Evolutionary conservation across 1,284 basidiomycete genomes (phyloP).

Genomic region (Xerocomus cyaneibrunnescens): DNA sequence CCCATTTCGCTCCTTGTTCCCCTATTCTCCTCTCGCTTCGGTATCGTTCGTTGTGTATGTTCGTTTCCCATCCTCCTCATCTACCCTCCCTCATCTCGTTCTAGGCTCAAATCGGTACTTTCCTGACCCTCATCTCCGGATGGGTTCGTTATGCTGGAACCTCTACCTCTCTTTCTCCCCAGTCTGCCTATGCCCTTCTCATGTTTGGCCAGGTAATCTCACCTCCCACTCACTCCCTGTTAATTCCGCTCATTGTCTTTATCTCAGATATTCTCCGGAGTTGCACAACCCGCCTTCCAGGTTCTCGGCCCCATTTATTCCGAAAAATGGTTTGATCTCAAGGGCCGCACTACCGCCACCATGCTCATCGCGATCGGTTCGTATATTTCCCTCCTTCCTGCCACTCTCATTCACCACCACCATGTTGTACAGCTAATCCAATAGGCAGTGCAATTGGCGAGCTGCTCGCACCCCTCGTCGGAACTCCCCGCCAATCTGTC

Average conservation of each 20-base stretch:
- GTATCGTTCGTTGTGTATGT: slow-evolving; percentile 59
- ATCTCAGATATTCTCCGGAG: slow-evolving; percentile 38
- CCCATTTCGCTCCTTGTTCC: slow-evolving; percentile 60
- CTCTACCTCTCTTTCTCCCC: slow-evolving; percentile 45
- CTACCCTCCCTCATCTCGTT: background rate
- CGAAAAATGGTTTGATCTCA: slow-evolving; percentile 75
- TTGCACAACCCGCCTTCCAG: slow-evolving; percentile 70
- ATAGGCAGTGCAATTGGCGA: slow-evolving; percentile 68
- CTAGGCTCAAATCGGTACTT: slow-evolving; percentile 53
- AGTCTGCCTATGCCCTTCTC: slow-evolving; percentile 60
- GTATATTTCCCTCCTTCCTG: background rate
- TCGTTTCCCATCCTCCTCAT: slow-evolving; percentile 20
- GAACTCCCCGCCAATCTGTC: slow-evolving; percentile 57
- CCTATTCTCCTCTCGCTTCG: slow-evolving; percentile 53
- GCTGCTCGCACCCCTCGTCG: slow-evolving; percentile 63
- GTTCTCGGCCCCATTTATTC: slow-evolving; percentile 75
- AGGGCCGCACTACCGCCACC: slow-evolving; percentile 73
- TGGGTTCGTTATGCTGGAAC: slow-evolving; percentile 81
- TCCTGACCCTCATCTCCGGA: slow-evolving; percentile 54
- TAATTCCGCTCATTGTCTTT: slow-evolving; percentile 19
- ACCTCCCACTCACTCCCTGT: slow-evolving; percentile 47
- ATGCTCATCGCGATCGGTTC: slow-evolving; percentile 74
- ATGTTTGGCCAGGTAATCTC: slow-evolving; percentile 64
- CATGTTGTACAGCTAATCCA: slow-evolving; percentile 62
- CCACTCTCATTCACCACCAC: background rate